Base-by-base conservation (phyloP, 805 yeast genomes). In the Candida nonsorbophila region DNA sequence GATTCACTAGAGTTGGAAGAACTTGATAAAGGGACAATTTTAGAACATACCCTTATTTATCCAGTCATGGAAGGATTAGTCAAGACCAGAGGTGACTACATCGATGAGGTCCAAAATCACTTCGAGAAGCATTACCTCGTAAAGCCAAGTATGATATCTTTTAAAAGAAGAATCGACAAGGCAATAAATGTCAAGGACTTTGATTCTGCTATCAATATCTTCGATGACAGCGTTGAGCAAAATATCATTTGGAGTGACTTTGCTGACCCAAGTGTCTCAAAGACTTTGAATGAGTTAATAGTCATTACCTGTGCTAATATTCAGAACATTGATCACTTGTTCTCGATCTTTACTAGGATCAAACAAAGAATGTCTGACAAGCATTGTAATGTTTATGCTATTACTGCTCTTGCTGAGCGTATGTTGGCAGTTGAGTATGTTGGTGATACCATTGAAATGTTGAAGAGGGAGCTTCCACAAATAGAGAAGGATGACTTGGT, bases 251-350 rank as follows among this genome's bases (percentile, higher is more conserved):
- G 66, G 66, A 24, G 33, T 7, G 42, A 36, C 17, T 30, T 36
- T 10, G 15, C 31, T 8, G 50, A 55, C 27, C 64, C 70, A 1
- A 52, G 53, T n/a, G 38, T 73, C 3, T 59, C 55, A 34, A 46
- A 57, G 5, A 55, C 72, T 0, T 50, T 79, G 34, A 63, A 65
- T 42, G 55, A 66, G 10, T 66, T 74, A 38, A 56, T 75, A 7
- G 37, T 67, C 15, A 38, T 58, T 0, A 29, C 55, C 6, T 55
- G 64, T 14, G 33, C 49, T 4, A 11, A 24, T 3, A 52, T 61
- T 19, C 47, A 56, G 9, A 50, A 62, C 30, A 41, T 57, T 9
- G 32, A 36, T 9, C 46, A 38, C 5, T 37, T 56, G 1, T 64
- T 62, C 35, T 50, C 53, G 4, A 44, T 45, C 6, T 62, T 62